Percentiles rank a stretch among this genome's conserved stretches.
Conservation (phyloP, 2,329 filamentous ascomycete species). For the Fusarium beomiforme region DNA sequence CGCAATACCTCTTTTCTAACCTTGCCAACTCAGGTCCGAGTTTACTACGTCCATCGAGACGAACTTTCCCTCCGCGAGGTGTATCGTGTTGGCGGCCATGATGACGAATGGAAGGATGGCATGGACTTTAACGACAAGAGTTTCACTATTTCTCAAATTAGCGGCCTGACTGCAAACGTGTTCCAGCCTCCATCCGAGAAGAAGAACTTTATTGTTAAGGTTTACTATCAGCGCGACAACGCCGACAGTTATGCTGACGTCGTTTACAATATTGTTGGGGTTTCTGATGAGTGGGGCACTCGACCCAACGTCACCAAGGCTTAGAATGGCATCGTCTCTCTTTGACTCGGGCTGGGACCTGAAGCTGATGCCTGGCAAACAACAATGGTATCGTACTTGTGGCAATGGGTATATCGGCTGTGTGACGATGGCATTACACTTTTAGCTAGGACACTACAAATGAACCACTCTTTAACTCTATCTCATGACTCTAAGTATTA, state of each 20-base stretch:
- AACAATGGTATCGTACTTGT: fast-evolving
- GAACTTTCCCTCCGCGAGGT: not conserved
- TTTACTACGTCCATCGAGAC: not conserved
- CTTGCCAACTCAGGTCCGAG: not conserved
- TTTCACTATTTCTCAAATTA: not conserved
- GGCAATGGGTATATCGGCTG: no score
- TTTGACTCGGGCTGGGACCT: no score
- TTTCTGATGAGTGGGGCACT: not conserved
- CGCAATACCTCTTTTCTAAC: not conserved
- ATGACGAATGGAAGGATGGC: not conserved
- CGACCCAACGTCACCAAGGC: not conserved
- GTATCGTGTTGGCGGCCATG: not conserved
- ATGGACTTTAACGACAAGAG: not conserved
- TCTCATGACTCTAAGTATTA: fast-evolving
- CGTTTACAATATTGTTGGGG: not conserved
- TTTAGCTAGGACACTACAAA: not conserved
- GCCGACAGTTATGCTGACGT: not conserved
- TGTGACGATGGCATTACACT: not conserved
- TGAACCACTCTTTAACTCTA: not conserved
- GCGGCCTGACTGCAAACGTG: not conserved
- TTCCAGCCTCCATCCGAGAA: not conserved
- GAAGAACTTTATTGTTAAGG: not conserved
- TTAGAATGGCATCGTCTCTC: fast-evolving
- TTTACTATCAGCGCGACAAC: not conserved
- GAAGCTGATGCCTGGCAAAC: fast-evolving